Conservation (phyloP, 2,329 filamentous ascomycete species). For the Arachnomyces sp. region DNA sequence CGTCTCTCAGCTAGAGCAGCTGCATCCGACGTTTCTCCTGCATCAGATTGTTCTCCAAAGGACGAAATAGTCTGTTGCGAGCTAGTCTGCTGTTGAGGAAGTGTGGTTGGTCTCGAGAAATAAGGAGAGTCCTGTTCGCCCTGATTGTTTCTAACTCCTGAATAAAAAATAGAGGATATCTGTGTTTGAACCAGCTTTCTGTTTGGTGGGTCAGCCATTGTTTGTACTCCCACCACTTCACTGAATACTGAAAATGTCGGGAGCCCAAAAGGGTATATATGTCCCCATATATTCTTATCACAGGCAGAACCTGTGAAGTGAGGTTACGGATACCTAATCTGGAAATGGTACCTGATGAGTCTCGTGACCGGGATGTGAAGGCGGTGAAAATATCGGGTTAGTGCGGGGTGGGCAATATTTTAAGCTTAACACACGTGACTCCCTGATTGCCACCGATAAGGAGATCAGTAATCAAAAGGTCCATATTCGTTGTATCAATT, state of each 20-base stretch:
- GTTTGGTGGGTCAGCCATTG: conserved; percentile 6
- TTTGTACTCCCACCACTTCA: neutral
- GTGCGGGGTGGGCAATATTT: no score
- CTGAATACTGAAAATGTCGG: neutral
- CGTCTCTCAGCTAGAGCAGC: conserved; percentile 1
- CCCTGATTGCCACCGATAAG: no score
- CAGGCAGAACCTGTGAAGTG: no score
- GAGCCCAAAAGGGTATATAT: neutral
- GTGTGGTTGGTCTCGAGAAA: neutral
- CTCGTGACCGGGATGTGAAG: no score
- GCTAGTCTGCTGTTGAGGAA: neutral
- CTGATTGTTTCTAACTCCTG: conserved; percentile 3
- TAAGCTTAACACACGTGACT: no score
- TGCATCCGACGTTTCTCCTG: neutral
- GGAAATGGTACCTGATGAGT: no score
- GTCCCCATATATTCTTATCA: no score
- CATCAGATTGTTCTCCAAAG: neutral
- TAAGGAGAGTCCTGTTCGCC: neutral
- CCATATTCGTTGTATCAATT: no score
- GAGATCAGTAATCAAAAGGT: no score
- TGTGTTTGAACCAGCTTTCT: conserved; percentile 13
- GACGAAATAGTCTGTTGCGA: conserved; percentile 3
- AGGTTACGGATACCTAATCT: no score
- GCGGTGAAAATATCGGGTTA: no score
- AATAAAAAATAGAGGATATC: conserved; percentile 12